Base-by-base conservation (phyloP, 495 filamentous ascomycete species). In the Parachaetomium inaequale region DNA sequence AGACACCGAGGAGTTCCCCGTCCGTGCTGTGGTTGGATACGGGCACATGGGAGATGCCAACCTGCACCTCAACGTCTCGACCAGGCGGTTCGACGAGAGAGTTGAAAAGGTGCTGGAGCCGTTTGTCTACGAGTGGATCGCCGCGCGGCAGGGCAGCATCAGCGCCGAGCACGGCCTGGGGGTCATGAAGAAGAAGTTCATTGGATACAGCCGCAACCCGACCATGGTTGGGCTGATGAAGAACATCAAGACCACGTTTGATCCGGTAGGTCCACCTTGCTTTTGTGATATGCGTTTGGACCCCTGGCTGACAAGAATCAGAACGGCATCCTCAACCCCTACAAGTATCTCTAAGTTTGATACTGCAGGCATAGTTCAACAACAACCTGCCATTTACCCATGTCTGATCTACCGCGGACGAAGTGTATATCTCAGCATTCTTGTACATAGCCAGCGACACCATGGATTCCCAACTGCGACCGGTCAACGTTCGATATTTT, bases 41-140 rank as follows among this genome's bases (percentile, higher is more conserved):
- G 94, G 94, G 12, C 94, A 98, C 74, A 96, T 98, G 90, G 94
- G 94, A 32, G 94, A 98, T 72, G 85, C 88, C 4, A 98, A 98
- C 73, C 73, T 98, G 64, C 94, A 98, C 75, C 78, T 98, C 59
- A 98, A 98, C 74, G 81, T 98, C 19, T 77, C 89, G 0, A 88
- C 88, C 26, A 77, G 93, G 60, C 76, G 86, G 59, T 98, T 91
- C 73, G 89, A 92, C 74, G 92, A 91, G 77, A 79, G 86, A 55
- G 92, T 98, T 25, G 94, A 98, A 80, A 84, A 92, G 76, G 84
- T 79, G 46, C 82, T 98, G 26, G 94, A 98, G 77, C 94, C 94
- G 4, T 98, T 88, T 78, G 88, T 98, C 31, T 98, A 96, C 70
- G 92, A 98, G 74, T 98, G 94, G 94, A 93, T 98, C 61, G 80